These are phyloP conservation scores for Kwoniella shivajii DNA, from an alignment of 1,284 basidiomycete species.

Conservation along the genomic window DNA sequence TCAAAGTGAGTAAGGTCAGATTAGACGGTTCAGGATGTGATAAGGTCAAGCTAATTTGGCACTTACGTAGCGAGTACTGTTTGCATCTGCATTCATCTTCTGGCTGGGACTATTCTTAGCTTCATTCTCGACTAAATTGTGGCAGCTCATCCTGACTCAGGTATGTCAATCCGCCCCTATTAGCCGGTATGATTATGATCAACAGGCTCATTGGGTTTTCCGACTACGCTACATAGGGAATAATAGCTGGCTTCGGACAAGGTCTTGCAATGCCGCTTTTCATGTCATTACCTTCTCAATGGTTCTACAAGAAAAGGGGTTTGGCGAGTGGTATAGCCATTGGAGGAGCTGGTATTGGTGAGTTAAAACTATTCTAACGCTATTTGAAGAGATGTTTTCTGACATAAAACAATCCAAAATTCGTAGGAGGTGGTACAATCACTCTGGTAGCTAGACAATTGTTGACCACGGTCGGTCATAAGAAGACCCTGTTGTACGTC, in stretches of 20 bases:
- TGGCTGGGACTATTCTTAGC: slow-evolving; percentile 37
- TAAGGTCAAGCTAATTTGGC: too few species aligned
- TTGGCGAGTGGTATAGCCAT: slow-evolving; percentile 41
- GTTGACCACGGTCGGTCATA: slow-evolving; percentile 29
- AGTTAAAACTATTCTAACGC: not conserved
- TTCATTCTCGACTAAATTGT: slow-evolving; percentile 27
- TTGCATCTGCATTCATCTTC: slow-evolving; percentile 17
- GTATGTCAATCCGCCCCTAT: slow-evolving; percentile 12
- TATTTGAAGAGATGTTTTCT: not conserved
- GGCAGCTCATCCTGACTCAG: slow-evolving; percentile 32
- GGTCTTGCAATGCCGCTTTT: slow-evolving; percentile 42
- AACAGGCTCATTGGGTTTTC: not conserved
- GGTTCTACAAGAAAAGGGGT: slow-evolving; percentile 43
- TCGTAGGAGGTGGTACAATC: slow-evolving; percentile 30
- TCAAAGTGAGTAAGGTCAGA: slow-evolving; percentile 31
- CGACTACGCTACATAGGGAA: slow-evolving; percentile 22
- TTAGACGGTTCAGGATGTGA: too few species aligned
- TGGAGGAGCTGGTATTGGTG: slow-evolving; percentile 41
- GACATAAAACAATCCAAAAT: not conserved
- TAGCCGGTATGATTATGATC: not conserved
- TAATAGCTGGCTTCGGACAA: slow-evolving; percentile 34
- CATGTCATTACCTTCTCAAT: slow-evolving; percentile 46
- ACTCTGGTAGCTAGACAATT: slow-evolving; percentile 31
- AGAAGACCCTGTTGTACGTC: slow-evolving; percentile 38
- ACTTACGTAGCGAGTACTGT: slow-evolving; percentile 7